Base-by-base conservation (phyloP, 1,284 basidiomycete genomes). In the Irpex sp. region DNA sequence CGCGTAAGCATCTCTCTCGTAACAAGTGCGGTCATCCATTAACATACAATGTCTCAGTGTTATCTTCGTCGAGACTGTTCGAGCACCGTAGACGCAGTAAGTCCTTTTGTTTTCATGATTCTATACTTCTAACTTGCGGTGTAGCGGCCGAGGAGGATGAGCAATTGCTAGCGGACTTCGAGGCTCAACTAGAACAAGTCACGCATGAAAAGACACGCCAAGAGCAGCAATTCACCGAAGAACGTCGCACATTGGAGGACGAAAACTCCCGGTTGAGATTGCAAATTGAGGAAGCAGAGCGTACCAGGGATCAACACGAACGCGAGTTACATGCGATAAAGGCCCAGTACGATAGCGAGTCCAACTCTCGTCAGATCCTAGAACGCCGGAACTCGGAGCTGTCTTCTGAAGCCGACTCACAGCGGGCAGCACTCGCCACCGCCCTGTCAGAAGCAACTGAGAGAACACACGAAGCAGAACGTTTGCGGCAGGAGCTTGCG, bases 361-460 rank as follows among this genome's bases (percentile, higher is more conserved):
- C 75, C 3, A 79, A 77, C 12, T 81, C 83, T 2, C 79, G 86
- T 10, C 77, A 81, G 54, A 81, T 86, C 21, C 67, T 91, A 56
- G 90, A 93, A 65, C 82, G 82, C 57, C 82, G 90, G 19, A 86
- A 90, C 65, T 72, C 71, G 9, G 89, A 91, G 62, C 75, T 93
- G 47, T 75, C 78, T 0, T 73, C 72, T 45, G 86, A 90, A 58
- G 72, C 88, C 51, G 82, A 88, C 60, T 76, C 75, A 39, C 83
- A 86, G 59, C 82, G 83, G 18, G 77, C 77, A 36, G 81, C 85
- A 42, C 80, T 91, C 9, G 80, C 82, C 16, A 77, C 78, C 9
- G 90, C 88, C 0, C 73, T 93, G 10, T 75, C 83, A 0, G 88
- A 93, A 67, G 88, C 86, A 49, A 88, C 83, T 37, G 83, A 83